These are phyloP conservation scores for Lachnellula arida DNA, from an alignment of 2,329 filamentous ascomycete species.

Conservation along the genomic window DNA sequence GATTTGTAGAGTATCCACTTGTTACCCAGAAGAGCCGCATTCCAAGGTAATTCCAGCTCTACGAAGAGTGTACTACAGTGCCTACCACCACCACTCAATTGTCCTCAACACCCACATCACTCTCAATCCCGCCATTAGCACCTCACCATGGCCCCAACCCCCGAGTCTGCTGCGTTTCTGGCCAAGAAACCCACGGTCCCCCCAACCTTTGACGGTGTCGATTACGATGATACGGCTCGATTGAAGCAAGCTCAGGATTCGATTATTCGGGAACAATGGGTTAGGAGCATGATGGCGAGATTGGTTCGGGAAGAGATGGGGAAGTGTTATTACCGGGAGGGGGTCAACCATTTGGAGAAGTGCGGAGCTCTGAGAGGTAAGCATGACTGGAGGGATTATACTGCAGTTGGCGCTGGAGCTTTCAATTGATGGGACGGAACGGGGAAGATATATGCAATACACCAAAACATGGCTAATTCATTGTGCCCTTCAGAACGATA, in stretches of 20 bases:
- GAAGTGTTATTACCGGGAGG: slow-evolving; percentile 81
- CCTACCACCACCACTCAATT: slow-evolving; percentile 3
- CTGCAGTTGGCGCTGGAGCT: neutral
- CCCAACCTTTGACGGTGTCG: slow-evolving; percentile 80
- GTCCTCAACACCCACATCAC: neutral
- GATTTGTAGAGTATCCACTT: neutral
- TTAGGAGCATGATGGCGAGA: slow-evolving; percentile 82
- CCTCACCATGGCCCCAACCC: slow-evolving; percentile 62
- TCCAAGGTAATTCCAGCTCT: neutral
- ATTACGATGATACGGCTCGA: slow-evolving; percentile 76
- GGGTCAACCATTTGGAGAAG: slow-evolving; percentile 85
- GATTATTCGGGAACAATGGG: slow-evolving; percentile 82
- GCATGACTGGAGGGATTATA: slow-evolving; percentile 26
- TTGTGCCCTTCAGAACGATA: slow-evolving; percentile 59
- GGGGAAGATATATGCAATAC: neutral
- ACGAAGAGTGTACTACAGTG: neutral
- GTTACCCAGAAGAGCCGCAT: slow-evolving; percentile 3
- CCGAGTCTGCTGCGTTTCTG: slow-evolving; percentile 77
- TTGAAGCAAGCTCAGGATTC: slow-evolving; percentile 81
- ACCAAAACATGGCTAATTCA: slow-evolving; percentile 2
- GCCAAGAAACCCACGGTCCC: slow-evolving; percentile 78
- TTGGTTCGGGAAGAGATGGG: slow-evolving; percentile 76
- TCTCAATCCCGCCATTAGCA: neutral
- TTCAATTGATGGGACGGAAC: neutral
- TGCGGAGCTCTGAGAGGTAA: slow-evolving; percentile 76